Evolutionary conservation across 345 rosid species (phyloP).

Genomic region (Hypericum perforatum): DNA sequence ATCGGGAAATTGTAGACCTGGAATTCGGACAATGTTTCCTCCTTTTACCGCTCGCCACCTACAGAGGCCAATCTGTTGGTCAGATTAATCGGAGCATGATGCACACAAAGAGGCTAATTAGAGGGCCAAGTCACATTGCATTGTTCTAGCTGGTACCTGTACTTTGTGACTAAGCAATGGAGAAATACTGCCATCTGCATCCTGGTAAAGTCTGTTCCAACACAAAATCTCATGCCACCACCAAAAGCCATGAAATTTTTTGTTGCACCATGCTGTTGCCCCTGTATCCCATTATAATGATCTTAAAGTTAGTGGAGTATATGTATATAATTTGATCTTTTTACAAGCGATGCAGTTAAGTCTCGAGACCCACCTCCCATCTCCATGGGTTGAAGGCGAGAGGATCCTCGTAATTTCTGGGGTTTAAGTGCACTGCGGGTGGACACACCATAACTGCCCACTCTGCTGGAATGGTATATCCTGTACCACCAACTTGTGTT

Average conservation of each 20-base stretch:
- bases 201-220: slow-evolving; percentile 85
- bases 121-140: too few relatives aligned
- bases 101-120: too few relatives aligned
- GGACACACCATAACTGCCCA: slow-evolving; percentile 95
- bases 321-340: background rate
- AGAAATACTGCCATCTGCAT: slow-evolving; percentile 78
- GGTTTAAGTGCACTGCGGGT: slow-evolving; percentile 85
- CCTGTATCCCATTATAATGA: slow-evolving; percentile 31
- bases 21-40: slow-evolving; percentile 61
- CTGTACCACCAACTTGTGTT: slow-evolving; percentile 31
- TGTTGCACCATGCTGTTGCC: slow-evolving; percentile 44
- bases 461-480: slow-evolving; percentile 80
- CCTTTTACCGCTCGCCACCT: slow-evolving; percentile 71
- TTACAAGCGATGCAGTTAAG: slow-evolving; percentile 12
- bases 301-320: too few relatives aligned
- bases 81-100: slow-evolving; percentile 4
- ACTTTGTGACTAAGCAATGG: slow-evolving; percentile 72
- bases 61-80: slow-evolving; percentile 15
- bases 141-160: slow-evolving; percentile 39
- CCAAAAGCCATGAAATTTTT: slow-evolving; percentile 92
- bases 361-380: slow-evolving; percentile 60
- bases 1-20: slow-evolving; percentile 81
- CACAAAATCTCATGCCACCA: slow-evolving; percentile 95
- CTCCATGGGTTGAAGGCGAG: slow-evolving; percentile 74
- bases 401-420: slow-evolving; percentile 57